Evolutionary conservation across 2,329 filamentous ascomycete species (phyloP), one percentile per base, ranked within the genome.

Genomic region (Neurospora sp.): DNA sequence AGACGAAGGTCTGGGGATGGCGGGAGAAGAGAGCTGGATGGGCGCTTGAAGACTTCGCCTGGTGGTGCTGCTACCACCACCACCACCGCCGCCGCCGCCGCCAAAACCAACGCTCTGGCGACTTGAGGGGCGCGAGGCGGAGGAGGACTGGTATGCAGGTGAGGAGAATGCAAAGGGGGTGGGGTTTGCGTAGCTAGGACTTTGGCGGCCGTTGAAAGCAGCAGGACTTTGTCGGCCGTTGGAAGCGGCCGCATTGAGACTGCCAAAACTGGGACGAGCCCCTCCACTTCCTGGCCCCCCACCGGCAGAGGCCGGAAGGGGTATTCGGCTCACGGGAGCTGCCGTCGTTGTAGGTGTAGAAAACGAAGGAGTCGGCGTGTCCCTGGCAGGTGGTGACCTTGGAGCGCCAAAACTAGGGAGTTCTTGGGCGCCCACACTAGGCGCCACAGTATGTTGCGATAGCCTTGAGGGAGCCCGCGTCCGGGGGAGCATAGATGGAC

Each of bases 331-430:
- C 6, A 74, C 77, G 77, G 69, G 77, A 74, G 17, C 74, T 71
- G 41, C 71, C 5, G 52, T 10, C 52, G 52, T 36, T 62, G 52
- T 62, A 36, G 52, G 28, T n/a, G 52, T 36, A 36, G 52, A 62
- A 17, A 62, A 62, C 12, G 28, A 62, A 62, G 52, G 52, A 62
- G 28, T 62, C 28, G 52, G 52, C 23, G 12, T 62, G 28, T 62
- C 23, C 23, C 52, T 62, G 8, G 5, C 52, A 8, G 52, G 28
- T 28, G 80, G 79, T 2, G 83, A 83, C 11, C 86, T 81, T 3
- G 84, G 79, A 1, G 82, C 82, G 3, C 87, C 86, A 70, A 84
- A 85, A 67, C 86, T 88, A 2, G 87, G 87, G 2, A 84, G 81
- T 39, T 84, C 81, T 19, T 77, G 78, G 2, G 79, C 71, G 1